Evolutionary conservation across 495 filamentous ascomycete genomes (phyloP), one percentile per base, ranked within the genome.

Genomic region (Annulohypoxylon maeteangense): DNA sequence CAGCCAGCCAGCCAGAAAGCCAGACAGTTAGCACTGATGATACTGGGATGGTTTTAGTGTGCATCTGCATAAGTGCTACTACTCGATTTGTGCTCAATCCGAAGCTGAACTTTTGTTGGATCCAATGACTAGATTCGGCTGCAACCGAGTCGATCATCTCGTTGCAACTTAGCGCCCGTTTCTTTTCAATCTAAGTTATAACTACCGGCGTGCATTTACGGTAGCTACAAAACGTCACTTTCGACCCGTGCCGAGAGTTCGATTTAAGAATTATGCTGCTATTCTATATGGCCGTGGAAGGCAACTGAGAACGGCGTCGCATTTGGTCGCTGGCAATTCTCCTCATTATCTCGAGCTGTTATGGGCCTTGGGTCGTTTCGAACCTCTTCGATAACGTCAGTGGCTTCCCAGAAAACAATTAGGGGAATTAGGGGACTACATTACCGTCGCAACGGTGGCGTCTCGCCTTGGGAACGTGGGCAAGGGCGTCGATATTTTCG

Each of bases 141-240:
- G 71, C 65, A 67, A 23, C 71, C 71, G 67, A 74, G 67, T 67
- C 57, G 71, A 78, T 70, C 54, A 72, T 68, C 64, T 76, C 55
- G 20, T 71, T 74, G 32, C 68, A 42, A 53, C 53, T 42, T 62
- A 76, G 45, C 61, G 61, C 62, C 55, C 51, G 42, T 50, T 34
- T 59, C 53, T 58, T 70, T 51, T 73, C 65, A 65, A 58, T 65
- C 61, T 65, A 68, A 62, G 55, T 62, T 65, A 65, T 65, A 68
- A 73, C 70, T 68, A 73, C 70, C 61, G 65, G 70, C 70, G 55
- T 72, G 48, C 60, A 68, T 68, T 40, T 50, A 42, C 62, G 36
- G 62, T 70, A 67, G 62, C 48, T 57, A 62, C 62, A 32, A 58
- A 74, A 65, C 62, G 71, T 74, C 71, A 63, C 71, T 62, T 50